Percentiles rank a stretch among this genome's conserved stretches.
Conservation (phyloP, 2,329 filamentous ascomycete species). For the Monosporascus sp. region DNA sequence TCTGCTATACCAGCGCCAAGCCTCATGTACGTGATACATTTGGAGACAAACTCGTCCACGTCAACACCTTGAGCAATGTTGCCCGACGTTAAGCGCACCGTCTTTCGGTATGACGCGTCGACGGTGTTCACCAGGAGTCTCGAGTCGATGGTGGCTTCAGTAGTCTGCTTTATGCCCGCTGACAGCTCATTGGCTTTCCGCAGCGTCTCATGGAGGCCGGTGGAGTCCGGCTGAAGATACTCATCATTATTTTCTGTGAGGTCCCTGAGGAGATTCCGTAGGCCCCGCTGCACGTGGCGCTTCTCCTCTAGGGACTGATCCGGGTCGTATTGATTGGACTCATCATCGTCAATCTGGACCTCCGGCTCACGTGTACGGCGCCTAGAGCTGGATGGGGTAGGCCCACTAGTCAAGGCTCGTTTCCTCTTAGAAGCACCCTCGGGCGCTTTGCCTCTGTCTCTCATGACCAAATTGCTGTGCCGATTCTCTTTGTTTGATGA, state of each 20-base stretch:
- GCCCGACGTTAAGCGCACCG: conserved; percentile 67
- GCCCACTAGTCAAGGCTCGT: conserved; percentile 22
- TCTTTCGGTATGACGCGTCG: conserved; percentile 75
- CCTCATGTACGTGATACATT: conserved; percentile 84
- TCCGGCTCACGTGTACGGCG: conserved; percentile 25
- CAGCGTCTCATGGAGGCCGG: conserved; percentile 61
- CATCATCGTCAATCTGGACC: conserved; percentile 10
- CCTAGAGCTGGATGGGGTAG: conserved; percentile 20
- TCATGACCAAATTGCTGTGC: conserved; percentile 21
- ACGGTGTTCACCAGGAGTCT: conserved; percentile 76
- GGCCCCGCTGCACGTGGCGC: conserved; percentile 61
- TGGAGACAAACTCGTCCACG: conserved; percentile 85
- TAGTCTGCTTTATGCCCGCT: conserved; percentile 73
- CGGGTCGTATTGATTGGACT: conserved; percentile 63
- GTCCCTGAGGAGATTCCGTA: conserved; percentile 61
- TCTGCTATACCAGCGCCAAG: conserved; percentile 53
- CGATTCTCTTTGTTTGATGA: conserved; percentile 10
- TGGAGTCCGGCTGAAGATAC: conserved; percentile 60
- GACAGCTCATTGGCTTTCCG: conserved; percentile 60
- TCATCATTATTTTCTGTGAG: conserved; percentile 65
- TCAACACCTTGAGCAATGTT: conserved; percentile 72
- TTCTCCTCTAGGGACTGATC: conserved; percentile 74
- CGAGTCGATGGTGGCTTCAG: conserved; percentile 86
- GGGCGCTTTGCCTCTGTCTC: conserved; percentile 22
- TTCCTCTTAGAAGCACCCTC: conserved; percentile 25